A percentile compares a stretch with the other conserved stretches of the same genome.
phyloP scores from a whole-genome alignment of 495 filamentous ascomycete species.

The Tuber borchii region DNA sequence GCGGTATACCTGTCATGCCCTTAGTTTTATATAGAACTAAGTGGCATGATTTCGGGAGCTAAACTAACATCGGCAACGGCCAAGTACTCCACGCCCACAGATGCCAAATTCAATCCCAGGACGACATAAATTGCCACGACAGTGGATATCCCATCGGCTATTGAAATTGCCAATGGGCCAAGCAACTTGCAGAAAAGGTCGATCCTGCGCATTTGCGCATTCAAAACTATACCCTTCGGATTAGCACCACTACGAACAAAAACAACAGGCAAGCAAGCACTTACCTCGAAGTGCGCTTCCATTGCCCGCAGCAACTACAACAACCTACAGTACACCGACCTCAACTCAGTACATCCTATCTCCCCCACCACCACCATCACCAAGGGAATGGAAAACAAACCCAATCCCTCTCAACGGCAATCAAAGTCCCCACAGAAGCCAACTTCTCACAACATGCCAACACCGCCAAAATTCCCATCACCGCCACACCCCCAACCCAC shows the following conservation, averaged over 20 bases:
- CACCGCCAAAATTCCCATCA: constrained; percentile 3
- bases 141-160: constrained; percentile 13
- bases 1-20: constrained; percentile 42
- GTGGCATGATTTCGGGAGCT: background rate
- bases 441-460: constrained; percentile 17
- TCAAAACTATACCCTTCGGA: constrained; percentile 42
- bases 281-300: background rate
- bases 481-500: constrained; percentile 18
- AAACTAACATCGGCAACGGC: constrained; percentile 41
- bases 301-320: background rate
- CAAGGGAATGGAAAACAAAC: constrained; percentile 38
- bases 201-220: constrained; percentile 62
- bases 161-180: constrained; percentile 54
- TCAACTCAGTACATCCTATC: background rate
- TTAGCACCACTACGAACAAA: background rate
- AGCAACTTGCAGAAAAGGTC: constrained; percentile 65
- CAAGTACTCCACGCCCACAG: constrained; percentile 50
- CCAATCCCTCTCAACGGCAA: constrained; percentile 63
- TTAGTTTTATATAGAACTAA: background rate
- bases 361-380: background rate
- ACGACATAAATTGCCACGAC: constrained; percentile 38
- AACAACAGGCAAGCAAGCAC: background rate
- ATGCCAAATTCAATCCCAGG: constrained; percentile 40
- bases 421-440: constrained; percentile 46
- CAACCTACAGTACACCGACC: background rate